These are phyloP conservation scores for Pyrus hybrid DNA, from an alignment of 331 rosid genomes.

Conservation along the genomic window DNA sequence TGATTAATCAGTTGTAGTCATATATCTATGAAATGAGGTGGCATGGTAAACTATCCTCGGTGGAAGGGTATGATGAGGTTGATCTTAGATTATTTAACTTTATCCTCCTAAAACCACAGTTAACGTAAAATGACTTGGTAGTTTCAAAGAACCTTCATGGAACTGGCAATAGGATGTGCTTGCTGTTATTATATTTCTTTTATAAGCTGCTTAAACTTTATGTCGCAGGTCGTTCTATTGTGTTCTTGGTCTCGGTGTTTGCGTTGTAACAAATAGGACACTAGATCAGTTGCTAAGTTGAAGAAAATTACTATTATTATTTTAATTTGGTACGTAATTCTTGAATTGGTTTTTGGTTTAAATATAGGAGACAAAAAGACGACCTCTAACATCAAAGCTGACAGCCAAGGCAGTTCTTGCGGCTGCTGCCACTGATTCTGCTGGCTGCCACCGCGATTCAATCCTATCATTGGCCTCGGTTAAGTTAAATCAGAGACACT, in stretches of 20 bases:
- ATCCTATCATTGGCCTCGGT: conserved; percentile 76
- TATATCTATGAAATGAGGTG: not conserved
- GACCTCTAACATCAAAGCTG: conserved; percentile 59
- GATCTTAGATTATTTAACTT: not conserved
- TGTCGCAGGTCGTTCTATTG: not conserved
- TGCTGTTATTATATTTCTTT: not conserved
- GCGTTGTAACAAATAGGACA: not conserved
- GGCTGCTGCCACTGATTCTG: conserved; percentile 90
- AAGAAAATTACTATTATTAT: not conserved
- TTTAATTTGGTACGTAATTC: conserved; percentile 10
- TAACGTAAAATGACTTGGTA: not conserved
- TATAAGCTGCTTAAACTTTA: conserved; percentile 3
- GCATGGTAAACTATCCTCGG: not conserved
- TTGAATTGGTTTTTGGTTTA: conserved; percentile 8
- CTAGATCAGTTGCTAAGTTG: not conserved
- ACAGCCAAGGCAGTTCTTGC: conserved; percentile 76
- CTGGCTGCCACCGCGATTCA: conserved; percentile 93
- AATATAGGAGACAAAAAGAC: conserved; percentile 68
- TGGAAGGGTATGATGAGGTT: not conserved
- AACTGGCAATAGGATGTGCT: not conserved
- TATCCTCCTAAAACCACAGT: not conserved
- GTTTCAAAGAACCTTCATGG: not conserved
- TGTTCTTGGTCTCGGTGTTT: not conserved
- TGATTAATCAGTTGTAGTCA: conserved; percentile 2
- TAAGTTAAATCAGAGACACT: conserved; percentile 84